Conservation (phyloP, 495 filamentous ascomycete species). For the Penicillium longicatenatum region DNA sequence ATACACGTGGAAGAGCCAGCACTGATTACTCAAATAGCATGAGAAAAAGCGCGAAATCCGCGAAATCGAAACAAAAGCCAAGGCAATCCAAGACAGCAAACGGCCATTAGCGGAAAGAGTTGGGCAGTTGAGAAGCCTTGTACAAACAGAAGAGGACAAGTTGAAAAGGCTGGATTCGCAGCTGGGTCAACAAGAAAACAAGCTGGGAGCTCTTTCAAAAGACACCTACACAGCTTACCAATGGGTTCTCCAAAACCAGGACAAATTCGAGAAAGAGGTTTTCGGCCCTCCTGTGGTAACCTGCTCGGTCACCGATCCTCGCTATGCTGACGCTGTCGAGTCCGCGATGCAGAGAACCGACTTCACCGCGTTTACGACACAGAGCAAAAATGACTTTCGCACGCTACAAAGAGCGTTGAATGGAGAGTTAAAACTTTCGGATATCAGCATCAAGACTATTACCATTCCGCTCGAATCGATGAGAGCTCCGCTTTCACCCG, state of each 20-base stretch:
- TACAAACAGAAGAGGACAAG: slow-evolving; percentile 46
- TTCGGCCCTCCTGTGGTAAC: slow-evolving; percentile 83
- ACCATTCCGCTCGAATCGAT: slow-evolving; percentile 51
- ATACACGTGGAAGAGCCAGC: neutral
- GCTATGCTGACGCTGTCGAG: slow-evolving; percentile 75
- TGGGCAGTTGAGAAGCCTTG: slow-evolving; percentile 27
- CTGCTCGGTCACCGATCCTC: slow-evolving; percentile 77
- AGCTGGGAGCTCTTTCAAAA: slow-evolving; percentile 54
- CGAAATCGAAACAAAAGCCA: slow-evolving; percentile 40
- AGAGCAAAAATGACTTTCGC: slow-evolving; percentile 71
- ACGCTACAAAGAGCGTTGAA: slow-evolving; percentile 53
- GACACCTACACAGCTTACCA: slow-evolving; percentile 73
- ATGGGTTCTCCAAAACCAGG: slow-evolving; percentile 74
- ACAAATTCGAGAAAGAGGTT: slow-evolving; percentile 75
- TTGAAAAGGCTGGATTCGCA: slow-evolving; percentile 69
- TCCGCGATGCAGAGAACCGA: slow-evolving; percentile 62
- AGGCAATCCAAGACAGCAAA: slow-evolving; percentile 32
- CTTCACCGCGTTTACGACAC: slow-evolving; percentile 73
- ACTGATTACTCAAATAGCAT: slow-evolving; percentile 19
- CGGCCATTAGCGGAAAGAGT: slow-evolving; percentile 27
- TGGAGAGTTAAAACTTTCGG: slow-evolving; percentile 57
- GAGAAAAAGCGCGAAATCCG: neutral
- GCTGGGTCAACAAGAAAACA: slow-evolving; percentile 69
- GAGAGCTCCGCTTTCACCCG: slow-evolving; percentile 50
- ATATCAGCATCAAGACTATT: slow-evolving; percentile 65